Base-by-base conservation (phyloP, 768 basidiomycete species). In the Amylocystis lapponica region DNA sequence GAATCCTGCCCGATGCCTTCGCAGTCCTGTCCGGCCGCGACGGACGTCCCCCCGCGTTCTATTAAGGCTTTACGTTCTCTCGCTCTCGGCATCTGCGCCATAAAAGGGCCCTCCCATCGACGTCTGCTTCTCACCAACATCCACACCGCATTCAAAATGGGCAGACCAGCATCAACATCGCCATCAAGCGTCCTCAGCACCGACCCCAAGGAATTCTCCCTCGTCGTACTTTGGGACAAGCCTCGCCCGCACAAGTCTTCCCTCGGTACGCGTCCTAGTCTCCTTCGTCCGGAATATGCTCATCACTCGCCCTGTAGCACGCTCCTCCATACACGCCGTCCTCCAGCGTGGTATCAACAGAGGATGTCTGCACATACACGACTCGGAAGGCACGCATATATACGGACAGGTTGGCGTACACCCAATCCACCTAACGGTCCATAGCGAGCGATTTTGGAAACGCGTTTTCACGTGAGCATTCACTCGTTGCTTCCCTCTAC, bases 361-460 rank as follows among this genome's bases (percentile, higher is more conserved):
- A 12, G 65, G 65, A 7, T 48, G 42, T 26, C 39, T 66, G n/a
- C 53, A 54, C 27, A 55, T 66, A 19, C 51, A 60, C 27, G 65
- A 66, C 27, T 29, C 23, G 21, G 52, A 51, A 9, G 51, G 39
- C 21, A 34, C 38, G 34, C 47, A 50, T n/a, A 52, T 54, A 36
- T 65, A 55, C 42, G 65, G 65, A 3, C 27, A 25, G n/a, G 38
- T 35, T 1, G 30, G 45, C 22, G 40, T 54, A n/a, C 40, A 36
- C 38, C 21, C 21, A 17, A 55, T 61, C 16, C 53, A 38, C 27
- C 38, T 67, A 27, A 47, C 41, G 11, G 63, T 68, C 20, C 29
- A 58, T 25, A 52, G 54, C 43, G 57, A 61, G 10, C 45, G 53
- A 27, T 67, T 67, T 43, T 68, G 66, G 65, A 54, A 51, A 1